A percentile compares a stretch with the other conserved stretches of the same genome.
Evolutionary conservation across 768 basidiomycete species (phyloP).

Genomic region (Suillus lakei): DNA sequence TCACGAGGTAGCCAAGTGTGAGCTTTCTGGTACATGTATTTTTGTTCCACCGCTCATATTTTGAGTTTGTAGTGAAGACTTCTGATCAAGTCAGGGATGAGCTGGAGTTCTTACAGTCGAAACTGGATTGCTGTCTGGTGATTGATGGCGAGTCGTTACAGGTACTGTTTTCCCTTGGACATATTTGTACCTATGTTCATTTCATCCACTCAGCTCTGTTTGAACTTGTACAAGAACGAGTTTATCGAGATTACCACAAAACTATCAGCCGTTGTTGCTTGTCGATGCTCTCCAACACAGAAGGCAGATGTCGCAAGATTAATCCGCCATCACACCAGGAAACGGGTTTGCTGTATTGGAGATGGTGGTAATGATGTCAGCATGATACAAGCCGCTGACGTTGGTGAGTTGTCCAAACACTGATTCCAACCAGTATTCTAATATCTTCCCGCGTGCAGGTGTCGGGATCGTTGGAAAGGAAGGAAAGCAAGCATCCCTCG

Average conservation of each 20-base stretch:
- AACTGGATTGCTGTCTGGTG: conserved; percentile 96
- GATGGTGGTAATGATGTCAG: conserved; percentile 99
- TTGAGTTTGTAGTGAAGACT: conserved; percentile 70
- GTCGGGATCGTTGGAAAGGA: conserved; percentile 99
- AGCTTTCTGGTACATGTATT: conserved; percentile 12
- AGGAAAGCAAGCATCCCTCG: conserved; percentile 98
- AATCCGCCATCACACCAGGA: conserved; percentile 88
- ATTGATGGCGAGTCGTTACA: conserved; percentile 98
- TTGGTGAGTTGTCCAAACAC: conserved; percentile 65
- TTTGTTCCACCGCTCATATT: conserved; percentile 9
- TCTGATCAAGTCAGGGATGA: conserved; percentile 83
- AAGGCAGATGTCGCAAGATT: conserved; percentile 97
- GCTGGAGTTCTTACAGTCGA: conserved; percentile 92
- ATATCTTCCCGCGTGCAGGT: conserved; percentile 48
- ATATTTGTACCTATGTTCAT: background rate
- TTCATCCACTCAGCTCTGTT: conserved; percentile 67
- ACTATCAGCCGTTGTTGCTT: conserved; percentile 94
- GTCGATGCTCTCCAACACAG: conserved; percentile 97
- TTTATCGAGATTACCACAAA: conserved; percentile 97
- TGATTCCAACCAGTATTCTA: background rate
- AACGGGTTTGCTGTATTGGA: conserved; percentile 97
- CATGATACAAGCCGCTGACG: conserved; percentile 99
- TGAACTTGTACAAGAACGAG: conserved; percentile 89
- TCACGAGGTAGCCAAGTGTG: conserved; percentile 93
- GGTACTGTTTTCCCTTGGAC: conserved; percentile 46